Evolutionary conservation across 495 filamentous ascomycete species (phyloP).

Genomic region (Penicillium macrosclerotiorum): DNA sequence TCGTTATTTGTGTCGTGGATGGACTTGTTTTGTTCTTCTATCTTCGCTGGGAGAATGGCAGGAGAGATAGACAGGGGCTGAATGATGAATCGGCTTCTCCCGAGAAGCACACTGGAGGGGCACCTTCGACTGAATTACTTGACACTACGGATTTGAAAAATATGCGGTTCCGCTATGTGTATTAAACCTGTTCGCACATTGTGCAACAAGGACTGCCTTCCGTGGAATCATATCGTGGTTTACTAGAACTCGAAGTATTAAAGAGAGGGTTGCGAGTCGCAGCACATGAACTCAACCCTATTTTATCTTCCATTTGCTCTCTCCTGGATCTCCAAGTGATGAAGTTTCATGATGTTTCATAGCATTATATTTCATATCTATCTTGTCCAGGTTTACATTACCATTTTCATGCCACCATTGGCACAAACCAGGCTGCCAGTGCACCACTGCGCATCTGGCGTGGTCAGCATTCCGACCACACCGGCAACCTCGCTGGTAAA

Average conservation of each 20-base stretch:
- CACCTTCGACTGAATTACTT: neutral
- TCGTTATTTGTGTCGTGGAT: constrained; percentile 13
- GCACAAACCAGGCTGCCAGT: constrained; percentile 84
- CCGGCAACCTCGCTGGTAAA: constrained; percentile 79
- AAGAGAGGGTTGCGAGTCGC: no score
- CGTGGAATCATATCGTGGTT: no score
- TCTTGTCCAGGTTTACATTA: neutral
- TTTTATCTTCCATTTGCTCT: no score
- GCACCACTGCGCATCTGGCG: constrained; percentile 69
- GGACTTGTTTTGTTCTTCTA: constrained; percentile 14
- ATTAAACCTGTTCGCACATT: no score
- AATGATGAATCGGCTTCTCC: neutral
- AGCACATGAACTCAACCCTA: no score
- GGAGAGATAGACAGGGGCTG: constrained; percentile 5
- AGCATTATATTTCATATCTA: no score
- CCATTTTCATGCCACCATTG: constrained; percentile 72
- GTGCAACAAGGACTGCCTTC: no score
- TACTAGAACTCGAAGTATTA: no score
- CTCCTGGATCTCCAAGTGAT: no score
- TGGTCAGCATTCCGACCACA: constrained; percentile 80
- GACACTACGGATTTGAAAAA: constrained; percentile 19
- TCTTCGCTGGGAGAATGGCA: constrained; percentile 15
- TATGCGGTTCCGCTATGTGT: constrained; percentile 13
- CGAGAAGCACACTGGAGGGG: neutral
- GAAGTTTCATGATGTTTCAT: no score